Conservation (phyloP, 2,329 filamentous ascomycete species). For the Trichoderma koningiopsis region DNA sequence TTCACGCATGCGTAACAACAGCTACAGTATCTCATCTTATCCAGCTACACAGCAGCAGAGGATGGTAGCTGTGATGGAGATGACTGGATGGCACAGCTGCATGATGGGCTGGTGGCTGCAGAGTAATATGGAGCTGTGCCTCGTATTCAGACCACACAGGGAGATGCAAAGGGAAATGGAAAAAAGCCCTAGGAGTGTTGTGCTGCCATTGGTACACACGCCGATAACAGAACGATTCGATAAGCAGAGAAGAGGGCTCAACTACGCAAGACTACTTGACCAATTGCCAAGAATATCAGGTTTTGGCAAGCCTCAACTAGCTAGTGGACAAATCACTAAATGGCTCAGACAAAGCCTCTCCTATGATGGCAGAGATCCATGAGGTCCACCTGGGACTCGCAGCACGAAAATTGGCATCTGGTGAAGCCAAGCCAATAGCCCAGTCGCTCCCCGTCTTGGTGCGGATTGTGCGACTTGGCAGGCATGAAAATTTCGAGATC, state of each 20-base stretch:
- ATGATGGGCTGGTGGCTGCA: slow-evolving; percentile 12
- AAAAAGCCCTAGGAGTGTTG: neutral
- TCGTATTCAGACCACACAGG: slow-evolving; percentile 12
- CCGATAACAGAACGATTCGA: neutral
- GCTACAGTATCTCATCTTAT: neutral
- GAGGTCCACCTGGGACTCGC: neutral
- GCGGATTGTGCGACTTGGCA: neutral
- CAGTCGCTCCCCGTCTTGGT: neutral
- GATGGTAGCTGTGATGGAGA: neutral
- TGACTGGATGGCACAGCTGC: slow-evolving; percentile 9
- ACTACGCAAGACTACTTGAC: neutral
- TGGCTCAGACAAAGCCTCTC: slow-evolving; percentile 12
- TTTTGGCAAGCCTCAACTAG: neutral
- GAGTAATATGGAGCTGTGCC: neutral
- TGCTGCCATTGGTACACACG: neutral
- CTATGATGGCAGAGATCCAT: neutral
- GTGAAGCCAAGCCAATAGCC: neutral
- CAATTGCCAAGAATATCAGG: neutral
- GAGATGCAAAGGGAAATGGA: neutral
- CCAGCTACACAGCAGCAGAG: neutral
- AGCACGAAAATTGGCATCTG: neutral
- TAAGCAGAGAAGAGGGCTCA: neutral
- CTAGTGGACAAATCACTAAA: neutral
- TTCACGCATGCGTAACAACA: neutral
- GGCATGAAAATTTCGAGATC: neutral